These are phyloP conservation scores for Fusarium sp. DNA, from an alignment of 2,329 filamentous ascomycete species.

Conservation along the genomic window DNA sequence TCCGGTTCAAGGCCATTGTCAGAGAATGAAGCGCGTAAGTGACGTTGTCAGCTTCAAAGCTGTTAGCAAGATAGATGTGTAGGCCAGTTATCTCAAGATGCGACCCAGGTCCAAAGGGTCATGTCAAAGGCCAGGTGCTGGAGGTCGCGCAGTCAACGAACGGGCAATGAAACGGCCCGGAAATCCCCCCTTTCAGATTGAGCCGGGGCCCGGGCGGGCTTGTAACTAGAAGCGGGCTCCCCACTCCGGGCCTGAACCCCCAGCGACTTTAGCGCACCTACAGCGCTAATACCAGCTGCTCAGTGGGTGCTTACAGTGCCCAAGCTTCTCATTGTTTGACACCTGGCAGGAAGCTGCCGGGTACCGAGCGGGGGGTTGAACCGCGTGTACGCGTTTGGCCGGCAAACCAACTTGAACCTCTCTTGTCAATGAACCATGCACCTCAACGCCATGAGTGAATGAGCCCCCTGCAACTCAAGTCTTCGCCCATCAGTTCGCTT, in stretches of 20 bases:
- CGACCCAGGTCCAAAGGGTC: background rate
- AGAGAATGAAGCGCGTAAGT: too few species aligned
- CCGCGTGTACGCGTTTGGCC: constrained; percentile 30
- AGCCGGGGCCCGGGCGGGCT: background rate
- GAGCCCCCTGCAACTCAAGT: background rate
- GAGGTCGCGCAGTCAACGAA: constrained; percentile 13
- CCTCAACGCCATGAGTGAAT: constrained; percentile 12
- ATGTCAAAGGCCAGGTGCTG: constrained; percentile 2
- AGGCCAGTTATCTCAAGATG: background rate
- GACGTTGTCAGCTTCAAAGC: background rate
- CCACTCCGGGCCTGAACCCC: constrained; percentile 11
- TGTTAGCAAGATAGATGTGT: background rate
- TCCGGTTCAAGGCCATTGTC: constrained; percentile 80
- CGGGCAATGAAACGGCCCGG: background rate
- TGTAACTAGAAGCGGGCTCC: constrained; percentile 1
- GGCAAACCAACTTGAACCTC: background rate
- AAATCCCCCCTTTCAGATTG: constrained; percentile 16
- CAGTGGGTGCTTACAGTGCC: constrained; percentile 7
- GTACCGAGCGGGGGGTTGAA: constrained; percentile 6
- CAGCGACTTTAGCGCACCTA: background rate
- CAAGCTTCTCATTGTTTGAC: constrained; percentile 2
- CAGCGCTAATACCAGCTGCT: constrained; percentile 15
- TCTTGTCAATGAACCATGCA: background rate
- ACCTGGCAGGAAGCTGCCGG: background rate
- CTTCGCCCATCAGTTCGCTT: background rate